Base-by-base conservation (phyloP, 2,329 filamentous ascomycete species). In the Scedosporium minutisporum region DNA sequence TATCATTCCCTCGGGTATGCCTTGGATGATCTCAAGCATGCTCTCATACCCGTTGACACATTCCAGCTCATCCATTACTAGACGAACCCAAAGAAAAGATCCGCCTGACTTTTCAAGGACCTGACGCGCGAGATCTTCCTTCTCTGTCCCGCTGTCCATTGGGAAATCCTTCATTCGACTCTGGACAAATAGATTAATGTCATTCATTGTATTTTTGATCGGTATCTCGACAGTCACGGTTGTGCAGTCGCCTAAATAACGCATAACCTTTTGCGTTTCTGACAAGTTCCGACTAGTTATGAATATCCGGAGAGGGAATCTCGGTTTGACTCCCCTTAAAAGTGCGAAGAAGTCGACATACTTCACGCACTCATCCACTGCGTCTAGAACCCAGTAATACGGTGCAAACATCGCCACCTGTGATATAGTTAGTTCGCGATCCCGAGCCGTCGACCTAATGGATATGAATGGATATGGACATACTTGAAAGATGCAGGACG, bases 1-100 rank as follows among this genome's bases (percentile, higher is more conserved):
- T 4, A 69, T 63, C 72, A 76, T 75, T 9, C 70, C 71, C 57
- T 68, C 64, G 2, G 74, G 73, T 3, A 76, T 68, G 0, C 65
- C 63, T 27, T 70, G 63, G 0, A 76, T 68, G 21, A 72, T 66
- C 16, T 67, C 23, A n/a, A 68, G 23, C 18, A 72, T 69, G 5
- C 67, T 68, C 29, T 71, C 66, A 2, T 66, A 55, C 1, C 66
- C 64, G 42, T 69, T 69, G 1, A 68, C 66, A 4, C 66, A 57
- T 29, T 68, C 64, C 1, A 75, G 65, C 55, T 73, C 68, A 27
- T 71, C 67, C 21, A 75, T 6, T 2, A 74, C 73, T 3, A 75
- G 63, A 9, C 60, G 38, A 2, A 69, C 67, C 73, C 73, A 75
- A 0, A 75, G 62, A 57, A 75, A 75, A 33, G 64, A 73, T 4